These are phyloP conservation scores for Talaromyces adpressus DNA, from an alignment of 495 filamentous ascomycete species.

Conservation along the genomic window DNA sequence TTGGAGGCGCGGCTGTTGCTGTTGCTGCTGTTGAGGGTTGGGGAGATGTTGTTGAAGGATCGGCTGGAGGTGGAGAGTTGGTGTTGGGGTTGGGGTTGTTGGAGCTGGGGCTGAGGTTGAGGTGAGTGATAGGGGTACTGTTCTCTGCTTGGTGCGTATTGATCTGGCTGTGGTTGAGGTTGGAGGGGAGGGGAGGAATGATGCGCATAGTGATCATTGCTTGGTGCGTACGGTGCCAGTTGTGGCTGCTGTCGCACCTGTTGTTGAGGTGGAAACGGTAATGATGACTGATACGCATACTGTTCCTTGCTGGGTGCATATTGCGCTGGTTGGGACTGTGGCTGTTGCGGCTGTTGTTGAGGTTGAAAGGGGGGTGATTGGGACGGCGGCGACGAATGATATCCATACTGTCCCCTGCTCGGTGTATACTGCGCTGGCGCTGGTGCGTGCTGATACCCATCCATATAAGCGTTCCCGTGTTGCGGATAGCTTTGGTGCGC, in stretches of 20 bases:
- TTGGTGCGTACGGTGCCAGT: not conserved
- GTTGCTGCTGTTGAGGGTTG: not conserved
- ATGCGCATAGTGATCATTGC: not conserved
- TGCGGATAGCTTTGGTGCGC: not conserved
- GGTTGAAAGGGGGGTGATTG: not conserved
- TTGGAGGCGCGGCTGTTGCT: not conserved
- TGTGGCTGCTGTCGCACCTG: not conserved
- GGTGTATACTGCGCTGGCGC: not conserved
- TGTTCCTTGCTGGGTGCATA: not conserved
- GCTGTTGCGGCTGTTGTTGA: not conserved
- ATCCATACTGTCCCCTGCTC: not conserved
- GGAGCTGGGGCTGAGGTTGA: not conserved
- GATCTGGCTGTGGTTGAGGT: not conserved
- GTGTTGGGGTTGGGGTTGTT: not conserved
- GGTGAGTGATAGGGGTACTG: not conserved
- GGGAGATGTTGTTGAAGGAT: not conserved
- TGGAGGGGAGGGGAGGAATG: not conserved
- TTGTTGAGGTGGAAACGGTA: not conserved
- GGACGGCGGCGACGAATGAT: not conserved
- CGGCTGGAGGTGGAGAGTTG: slow-evolving; percentile 1
- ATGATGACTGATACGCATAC: not conserved
- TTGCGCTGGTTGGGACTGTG: not conserved
- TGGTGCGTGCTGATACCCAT: not conserved
- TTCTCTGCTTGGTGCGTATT: not conserved
- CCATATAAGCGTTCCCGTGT: not conserved